Conservation (phyloP, 2,329 filamentous ascomycete genomes). For the Aureobasidium zeae region DNA sequence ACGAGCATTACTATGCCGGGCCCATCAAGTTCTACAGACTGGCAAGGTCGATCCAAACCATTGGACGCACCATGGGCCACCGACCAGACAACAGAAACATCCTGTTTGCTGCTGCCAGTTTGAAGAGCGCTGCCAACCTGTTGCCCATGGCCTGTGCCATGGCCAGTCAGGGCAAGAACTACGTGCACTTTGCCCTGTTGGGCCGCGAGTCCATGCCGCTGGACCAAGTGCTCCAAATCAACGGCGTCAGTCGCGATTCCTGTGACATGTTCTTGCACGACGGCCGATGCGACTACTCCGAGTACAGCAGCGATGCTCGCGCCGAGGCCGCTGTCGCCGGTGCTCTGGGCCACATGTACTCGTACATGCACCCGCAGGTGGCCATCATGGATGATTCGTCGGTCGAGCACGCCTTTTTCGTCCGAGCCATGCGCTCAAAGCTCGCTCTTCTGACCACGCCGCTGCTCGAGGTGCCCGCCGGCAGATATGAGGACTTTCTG, state of each 20-base stretch:
- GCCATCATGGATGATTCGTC: conserved; percentile 60
- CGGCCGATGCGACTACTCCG: conserved; percentile 65
- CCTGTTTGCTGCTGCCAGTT: conserved; percentile 66
- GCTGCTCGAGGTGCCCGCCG: conserved; percentile 64
- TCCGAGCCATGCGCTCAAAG: conserved; percentile 49
- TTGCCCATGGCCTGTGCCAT: conserved; percentile 83
- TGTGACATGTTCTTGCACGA: conserved; percentile 64
- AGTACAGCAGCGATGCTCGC: conserved; percentile 59
- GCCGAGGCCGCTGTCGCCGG: conserved; percentile 56
- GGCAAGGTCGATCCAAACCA: conserved; percentile 51
- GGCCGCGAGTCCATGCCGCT: conserved; percentile 62
- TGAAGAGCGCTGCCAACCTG: conserved; percentile 62
- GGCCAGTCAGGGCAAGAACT: conserved; percentile 57
- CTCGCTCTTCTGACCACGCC: conserved; percentile 46
- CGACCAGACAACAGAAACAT: conserved; percentile 56
- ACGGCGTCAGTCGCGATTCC: conserved; percentile 58
- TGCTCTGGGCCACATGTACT: conserved; percentile 61
- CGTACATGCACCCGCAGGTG: conserved; percentile 67
- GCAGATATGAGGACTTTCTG: conserved; percentile 52
- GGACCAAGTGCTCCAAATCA: conserved; percentile 61
- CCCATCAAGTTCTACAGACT: conserved; percentile 60
- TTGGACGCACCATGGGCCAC: conserved; percentile 45
- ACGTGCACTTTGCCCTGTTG: conserved; percentile 75
- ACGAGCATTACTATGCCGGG: conserved; percentile 53
- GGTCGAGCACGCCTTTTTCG: conserved; percentile 61